Base-by-base conservation (phyloP, 2,329 filamentous ascomycete genomes). In the Exophiala bonariae region DNA sequence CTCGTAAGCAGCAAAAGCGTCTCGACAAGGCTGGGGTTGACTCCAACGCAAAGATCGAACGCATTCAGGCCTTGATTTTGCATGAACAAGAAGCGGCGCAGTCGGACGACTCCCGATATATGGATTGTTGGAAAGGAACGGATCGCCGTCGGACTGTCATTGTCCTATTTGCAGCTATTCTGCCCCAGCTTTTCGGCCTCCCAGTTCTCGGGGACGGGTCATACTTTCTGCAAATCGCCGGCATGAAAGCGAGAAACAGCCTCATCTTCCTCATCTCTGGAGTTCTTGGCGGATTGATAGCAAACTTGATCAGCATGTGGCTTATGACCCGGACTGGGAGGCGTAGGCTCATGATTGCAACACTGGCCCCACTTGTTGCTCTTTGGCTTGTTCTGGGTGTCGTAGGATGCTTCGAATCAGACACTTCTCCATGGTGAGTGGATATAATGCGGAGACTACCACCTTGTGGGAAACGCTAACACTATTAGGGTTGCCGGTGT, bases 61-160 rank as follows among this genome's bases (percentile, higher is more conserved):
- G 61, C 13, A 50, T 68, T 19, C 63, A 77, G 16, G 32, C 32
- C n/a, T n/a, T 34, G 4, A 58, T 64, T 5, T 66, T 70, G 16
- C 73, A 81, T 46, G 68, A 72, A 54, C 63, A 68, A 11, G 76
- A 78, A 44, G 67, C 73, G 17, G 70, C 75, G 51, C 66, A 73
- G 44, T 65, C 70, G 3, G 57, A 58, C 2, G 60, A 61, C 3
- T 52, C 62, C 1, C 59, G 54, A 3, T 68, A 67, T 51, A 62
- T 68, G 8, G 56, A 59, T 8, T 66, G 64, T 40, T 26, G 54
- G 5, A 59, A 59, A 6, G 59, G 57, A 4, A 32, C 41, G 1
- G 58, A 66, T 38, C 50, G 47, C 3, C 61, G 62, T 1, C 58
- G 65, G 13, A 66, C 63, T 2, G 38, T 50, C 10, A 62, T 67